Base-by-base conservation (phyloP, 257 asterid genomes). In the Solanum chiquidenum region DNA sequence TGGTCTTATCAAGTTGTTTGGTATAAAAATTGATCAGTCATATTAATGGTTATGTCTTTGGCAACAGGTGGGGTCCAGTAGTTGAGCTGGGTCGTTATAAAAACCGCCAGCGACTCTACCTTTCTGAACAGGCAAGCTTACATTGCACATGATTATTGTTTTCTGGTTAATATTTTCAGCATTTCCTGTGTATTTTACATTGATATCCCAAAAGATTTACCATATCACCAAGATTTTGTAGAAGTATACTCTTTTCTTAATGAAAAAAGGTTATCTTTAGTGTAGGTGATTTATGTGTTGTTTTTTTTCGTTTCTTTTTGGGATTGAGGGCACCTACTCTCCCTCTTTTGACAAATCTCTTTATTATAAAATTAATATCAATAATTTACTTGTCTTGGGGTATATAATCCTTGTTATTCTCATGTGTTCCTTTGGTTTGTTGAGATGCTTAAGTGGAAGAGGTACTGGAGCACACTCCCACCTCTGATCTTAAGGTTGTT, bases 11-110 rank as follows among this genome's bases (percentile, higher is more conserved):
- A 66, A 55, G 73, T 76, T 62, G 49, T 74, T 35, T 69, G 69
- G 74, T 34, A 7, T 85, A 64, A 64, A 18, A 34, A 5, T 33
- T 74, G 87, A 55, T 34, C 21, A 9, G 84, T 80, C 13, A 74
- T 31, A 12, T 23, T 69, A n/a, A 20, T 38, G 42, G 23, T 73
- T 86, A 31, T 20, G 55, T 77, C 79, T 62, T 37, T 92, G 89
- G 74, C 83, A 90, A 85, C 91, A 95, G 99, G 82, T 97, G 98
- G 98, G 98, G 99, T 33, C 98, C 98, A 33, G 89, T 97, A 89
- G 94, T 95, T 68, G 98, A 95, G 90, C 87, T 58, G 83, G 95
- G 95, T 62, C 86, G 90, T 86, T 90, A 88, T 91, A 94, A 93
- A 94, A 94, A 85, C 91, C 94, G 94, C 46, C 99, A 96, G 74